These are phyloP conservation scores for Trichoderma sp. DNA, from an alignment of 2,329 filamentous ascomycete genomes.

Conservation along the genomic window DNA sequence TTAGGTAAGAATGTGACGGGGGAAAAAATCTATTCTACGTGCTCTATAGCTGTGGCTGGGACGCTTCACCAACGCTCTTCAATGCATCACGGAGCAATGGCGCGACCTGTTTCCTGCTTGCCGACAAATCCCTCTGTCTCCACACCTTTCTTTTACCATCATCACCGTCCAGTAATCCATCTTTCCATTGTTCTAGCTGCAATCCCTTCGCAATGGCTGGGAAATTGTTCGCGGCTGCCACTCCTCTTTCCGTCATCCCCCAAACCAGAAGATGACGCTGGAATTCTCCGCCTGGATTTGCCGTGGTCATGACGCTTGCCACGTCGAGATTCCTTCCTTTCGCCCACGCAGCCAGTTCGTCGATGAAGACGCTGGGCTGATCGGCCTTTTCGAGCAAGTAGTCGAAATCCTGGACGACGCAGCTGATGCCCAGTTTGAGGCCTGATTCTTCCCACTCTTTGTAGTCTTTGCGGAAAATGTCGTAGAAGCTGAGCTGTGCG, in stretches of 20 bases:
- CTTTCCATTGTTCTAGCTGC: constrained; percentile 56
- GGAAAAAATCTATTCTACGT: background rate
- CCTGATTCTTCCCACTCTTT: constrained; percentile 70
- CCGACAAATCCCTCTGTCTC: constrained; percentile 63
- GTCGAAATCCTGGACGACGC: constrained; percentile 62
- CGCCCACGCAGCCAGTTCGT: constrained; percentile 54
- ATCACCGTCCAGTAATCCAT: constrained; percentile 48
- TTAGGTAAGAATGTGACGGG: background rate
- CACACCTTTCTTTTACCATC: constrained; percentile 61
- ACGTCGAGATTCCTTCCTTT: constrained; percentile 62
- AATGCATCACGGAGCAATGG: constrained; percentile 64
- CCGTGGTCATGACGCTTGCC: constrained; percentile 70
- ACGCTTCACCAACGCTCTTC: constrained; percentile 31
- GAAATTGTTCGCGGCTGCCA: constrained; percentile 58
- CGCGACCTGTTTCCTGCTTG: constrained; percentile 69
- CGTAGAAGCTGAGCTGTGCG: constrained; percentile 58
- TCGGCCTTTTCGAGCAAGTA: constrained; percentile 60
- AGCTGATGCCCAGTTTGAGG: constrained; percentile 66
- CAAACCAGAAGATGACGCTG: constrained; percentile 68
- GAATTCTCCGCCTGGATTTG: constrained; percentile 56
- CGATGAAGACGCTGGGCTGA: constrained; percentile 48
- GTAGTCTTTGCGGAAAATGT: constrained; percentile 80
- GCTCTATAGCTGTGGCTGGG: constrained; percentile 12
- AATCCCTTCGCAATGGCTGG: constrained; percentile 51
- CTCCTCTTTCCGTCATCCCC: constrained; percentile 55